These are phyloP conservation scores for Persicaria maculosa DNA, from an alignment of 148 eudicot genomes.

Conservation along the genomic window DNA sequence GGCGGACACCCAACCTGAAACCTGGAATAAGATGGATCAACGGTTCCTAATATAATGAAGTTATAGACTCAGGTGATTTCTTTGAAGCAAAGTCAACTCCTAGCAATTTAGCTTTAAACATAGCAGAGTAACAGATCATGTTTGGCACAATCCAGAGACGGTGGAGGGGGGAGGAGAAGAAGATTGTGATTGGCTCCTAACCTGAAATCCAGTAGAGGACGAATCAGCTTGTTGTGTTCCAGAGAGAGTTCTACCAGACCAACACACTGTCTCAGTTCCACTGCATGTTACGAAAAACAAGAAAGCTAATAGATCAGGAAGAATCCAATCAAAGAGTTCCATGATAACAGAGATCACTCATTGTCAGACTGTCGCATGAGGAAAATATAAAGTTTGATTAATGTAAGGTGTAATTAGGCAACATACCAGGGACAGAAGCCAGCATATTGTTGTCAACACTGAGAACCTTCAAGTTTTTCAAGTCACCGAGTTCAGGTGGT, in stretches of 20 bases:
- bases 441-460: conserved; percentile 79
- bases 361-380: not conserved
- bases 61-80: not conserved
- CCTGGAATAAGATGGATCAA: conserved; percentile 1
- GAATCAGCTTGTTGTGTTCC: conserved; percentile 96
- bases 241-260: conserved; percentile 89
- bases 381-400: not conserved
- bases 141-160: not conserved
- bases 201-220: conserved; percentile 98
- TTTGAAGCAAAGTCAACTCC: not conserved
- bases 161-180: not conserved
- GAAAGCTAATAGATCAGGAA: conserved; percentile 55
- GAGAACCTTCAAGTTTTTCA: conserved; percentile 81
- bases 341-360: not conserved
- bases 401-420: conserved; percentile 3
- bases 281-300: conserved; percentile 38
- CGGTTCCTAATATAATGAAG: not conserved
- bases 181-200: conserved; percentile 20
- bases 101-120: not conserved
- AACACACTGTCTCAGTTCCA: conserved; percentile 86
- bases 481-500: conserved; percentile 84
- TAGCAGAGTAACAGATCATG: not conserved
- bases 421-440: conserved; percentile 87
- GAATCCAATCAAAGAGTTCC: not conserved
- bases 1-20: not conserved